phyloP scores from a whole-genome alignment of 441 rosid genomes.

The Biscutella laevigata region DNA sequence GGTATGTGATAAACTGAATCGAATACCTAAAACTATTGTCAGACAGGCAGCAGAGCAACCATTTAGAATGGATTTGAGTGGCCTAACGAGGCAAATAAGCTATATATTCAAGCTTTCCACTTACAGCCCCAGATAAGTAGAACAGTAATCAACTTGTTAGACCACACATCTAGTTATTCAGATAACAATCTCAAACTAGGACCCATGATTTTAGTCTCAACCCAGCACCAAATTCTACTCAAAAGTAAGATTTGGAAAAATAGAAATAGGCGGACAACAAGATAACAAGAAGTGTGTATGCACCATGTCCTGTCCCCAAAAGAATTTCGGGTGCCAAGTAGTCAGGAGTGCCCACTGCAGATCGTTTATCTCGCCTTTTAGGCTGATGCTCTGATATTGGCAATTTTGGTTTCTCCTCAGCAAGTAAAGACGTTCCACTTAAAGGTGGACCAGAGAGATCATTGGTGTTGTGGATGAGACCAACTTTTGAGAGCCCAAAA shows the following conservation, averaged over 20 bases:
- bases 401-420: constrained; percentile 38
- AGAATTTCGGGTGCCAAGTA: constrained; percentile 95
- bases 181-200: not conserved
- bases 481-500: constrained; percentile 92
- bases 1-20: constrained; percentile 12
- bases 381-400: constrained; percentile 27
- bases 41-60: not conserved
- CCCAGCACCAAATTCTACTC: not conserved
- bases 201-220: not conserved
- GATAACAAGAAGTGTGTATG: constrained; percentile 29
- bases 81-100: not conserved
- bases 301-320: constrained; percentile 90
- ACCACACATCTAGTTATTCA: not conserved
- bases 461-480: constrained; percentile 73
- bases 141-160: not conserved
- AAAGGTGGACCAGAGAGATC: constrained; percentile 62
- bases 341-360: constrained; percentile 85
- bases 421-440: constrained; percentile 37
- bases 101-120: constrained; percentile 1
- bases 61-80: not conserved
- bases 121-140: not conserved
- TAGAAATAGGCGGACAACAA: constrained; percentile 13
- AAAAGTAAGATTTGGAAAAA: constrained; percentile 1
- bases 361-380: constrained; percentile 51
- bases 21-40: not conserved